phyloP scores from a whole-genome alignment of 139 green algal species.

The Micromonas commoda region DNA sequence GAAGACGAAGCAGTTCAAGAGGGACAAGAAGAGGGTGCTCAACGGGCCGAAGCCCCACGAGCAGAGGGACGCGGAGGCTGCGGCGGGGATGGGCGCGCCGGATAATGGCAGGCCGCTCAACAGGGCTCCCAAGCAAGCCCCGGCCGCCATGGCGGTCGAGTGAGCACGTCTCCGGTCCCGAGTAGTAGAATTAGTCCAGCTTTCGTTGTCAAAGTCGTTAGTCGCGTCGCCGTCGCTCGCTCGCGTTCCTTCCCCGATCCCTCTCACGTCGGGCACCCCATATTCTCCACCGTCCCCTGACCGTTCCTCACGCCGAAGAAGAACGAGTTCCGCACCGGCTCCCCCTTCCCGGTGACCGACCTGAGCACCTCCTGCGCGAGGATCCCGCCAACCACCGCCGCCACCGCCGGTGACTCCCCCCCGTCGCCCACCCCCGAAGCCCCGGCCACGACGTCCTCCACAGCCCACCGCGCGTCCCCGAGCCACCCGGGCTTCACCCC shows the following conservation, averaged over 20 bases:
- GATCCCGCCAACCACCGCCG: slow-evolving; percentile 66
- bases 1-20: slow-evolving; percentile 24
- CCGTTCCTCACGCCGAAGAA: slow-evolving; percentile 44
- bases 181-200: too few relatives aligned
- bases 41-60: slow-evolving; percentile 61
- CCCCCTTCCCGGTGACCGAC: slow-evolving; percentile 52
- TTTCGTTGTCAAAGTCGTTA: too few relatives aligned
- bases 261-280: background rate
- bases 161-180: too few relatives aligned
- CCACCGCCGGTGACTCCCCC: background rate
- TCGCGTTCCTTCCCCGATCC: background rate
- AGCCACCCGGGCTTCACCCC: background rate
- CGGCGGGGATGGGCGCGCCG: slow-evolving; percentile 60
- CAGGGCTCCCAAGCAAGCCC: slow-evolving; percentile 19
- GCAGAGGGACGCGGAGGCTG: slow-evolving; percentile 69
- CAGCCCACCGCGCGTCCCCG: too few relatives aligned
- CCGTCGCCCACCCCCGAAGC: too few relatives aligned
- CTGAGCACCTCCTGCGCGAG: slow-evolving; percentile 75
- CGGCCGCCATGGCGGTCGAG: slow-evolving; percentile 27
- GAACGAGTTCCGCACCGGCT: slow-evolving; percentile 74
- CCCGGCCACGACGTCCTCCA: background rate
- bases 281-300: slow-evolving; percentile 1
- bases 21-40: slow-evolving; percentile 51
- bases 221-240: background rate
- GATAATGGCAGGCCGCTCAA: slow-evolving; percentile 59